Evolutionary conservation across 805 yeast species (phyloP).

Genomic region (Metschnikowia gruessii): DNA sequence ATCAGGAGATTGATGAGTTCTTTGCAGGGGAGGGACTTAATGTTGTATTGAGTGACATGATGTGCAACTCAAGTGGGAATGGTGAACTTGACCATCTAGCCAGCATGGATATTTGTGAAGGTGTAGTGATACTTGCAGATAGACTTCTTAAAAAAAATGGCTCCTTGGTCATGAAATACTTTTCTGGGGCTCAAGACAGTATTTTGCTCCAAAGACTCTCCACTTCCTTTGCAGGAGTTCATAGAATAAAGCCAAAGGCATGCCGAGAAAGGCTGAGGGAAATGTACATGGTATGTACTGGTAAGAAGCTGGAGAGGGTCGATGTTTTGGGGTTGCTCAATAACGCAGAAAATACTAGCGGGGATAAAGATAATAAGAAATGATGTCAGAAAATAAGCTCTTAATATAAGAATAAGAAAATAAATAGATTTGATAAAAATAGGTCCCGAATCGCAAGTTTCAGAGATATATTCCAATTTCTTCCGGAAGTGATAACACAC

Average conservation of each 20-base stretch:
- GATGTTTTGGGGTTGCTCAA: not conserved
- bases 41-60: conserved; percentile 73
- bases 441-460: too few species aligned
- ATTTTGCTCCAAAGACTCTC: conserved; percentile 58
- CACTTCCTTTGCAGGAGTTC: conserved; percentile 59
- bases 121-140: conserved; percentile 75
- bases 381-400: not conserved
- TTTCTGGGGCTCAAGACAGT: conserved; percentile 76
- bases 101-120: conserved; percentile 91
- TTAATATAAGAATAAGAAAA: not conserved
- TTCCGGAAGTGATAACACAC: too few species aligned
- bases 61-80: conserved; percentile 87
- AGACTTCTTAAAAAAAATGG: conserved; percentile 73
- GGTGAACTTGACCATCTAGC: conserved; percentile 75
- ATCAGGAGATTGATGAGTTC: conserved; percentile 49
- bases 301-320: conserved; percentile 32
- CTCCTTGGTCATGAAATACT: conserved; percentile 75
- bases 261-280: conserved; percentile 79
- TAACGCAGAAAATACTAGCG: too few species aligned
- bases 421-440: too few species aligned
- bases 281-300: conserved; percentile 71
- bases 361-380: not conserved
- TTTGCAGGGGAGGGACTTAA: conserved; percentile 40
- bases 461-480: too few species aligned
- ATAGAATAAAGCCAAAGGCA: conserved; percentile 75